A percentile compares a stretch with the other conserved stretches of the same genome.
These are phyloP conservation scores for Aspergillus haitiensis DNA, from an alignment of 495 filamentous ascomycete genomes.

Conservation along the genomic window DNA sequence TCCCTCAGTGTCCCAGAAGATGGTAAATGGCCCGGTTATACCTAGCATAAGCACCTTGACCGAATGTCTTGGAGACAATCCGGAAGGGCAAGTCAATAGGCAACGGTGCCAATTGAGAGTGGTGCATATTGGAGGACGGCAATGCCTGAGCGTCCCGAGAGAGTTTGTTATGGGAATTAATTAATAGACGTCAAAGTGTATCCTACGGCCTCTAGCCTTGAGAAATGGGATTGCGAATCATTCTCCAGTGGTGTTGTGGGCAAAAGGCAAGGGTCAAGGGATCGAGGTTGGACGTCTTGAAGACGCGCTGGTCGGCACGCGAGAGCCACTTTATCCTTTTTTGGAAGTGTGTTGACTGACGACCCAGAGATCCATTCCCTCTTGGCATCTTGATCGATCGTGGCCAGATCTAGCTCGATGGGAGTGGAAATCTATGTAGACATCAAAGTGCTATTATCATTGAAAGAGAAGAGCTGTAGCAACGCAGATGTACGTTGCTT, in stretches of 20 bases:
- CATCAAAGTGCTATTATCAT: too few species aligned
- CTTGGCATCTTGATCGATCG: too few species aligned
- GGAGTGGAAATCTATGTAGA: too few species aligned
- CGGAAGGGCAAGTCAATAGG: conserved; percentile 87
- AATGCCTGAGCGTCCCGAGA: conserved; percentile 1
- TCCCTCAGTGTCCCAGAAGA: too few species aligned
- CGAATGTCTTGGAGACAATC: conserved; percentile 93
- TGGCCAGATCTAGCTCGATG: too few species aligned
- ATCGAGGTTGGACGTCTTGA: conserved; percentile 21
- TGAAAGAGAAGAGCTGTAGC: too few species aligned
- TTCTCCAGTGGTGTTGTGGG: conserved; percentile 6
- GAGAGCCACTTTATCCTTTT: conserved; percentile 50
- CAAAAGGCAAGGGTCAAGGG: conserved; percentile 21
- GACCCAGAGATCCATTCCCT: neutral
- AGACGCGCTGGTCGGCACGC: conserved; percentile 34
- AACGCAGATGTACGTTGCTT: too few species aligned
- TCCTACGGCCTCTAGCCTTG: neutral
- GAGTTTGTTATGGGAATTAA: neutral
- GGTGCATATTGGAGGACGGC: conserved; percentile 45
- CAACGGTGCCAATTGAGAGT: conserved; percentile 87
- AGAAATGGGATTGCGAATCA: conserved; percentile 2
- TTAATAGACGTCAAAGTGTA: conserved; percentile 14
- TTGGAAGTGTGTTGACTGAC: conserved; percentile 44
- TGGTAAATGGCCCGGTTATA: conserved; percentile 31
- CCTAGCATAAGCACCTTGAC: conserved; percentile 96